Percentiles rank a stretch among this genome's conserved stretches.
Conservation (phyloP, 2,329 filamentous ascomycete species). For the Aschersonia sp. region DNA sequence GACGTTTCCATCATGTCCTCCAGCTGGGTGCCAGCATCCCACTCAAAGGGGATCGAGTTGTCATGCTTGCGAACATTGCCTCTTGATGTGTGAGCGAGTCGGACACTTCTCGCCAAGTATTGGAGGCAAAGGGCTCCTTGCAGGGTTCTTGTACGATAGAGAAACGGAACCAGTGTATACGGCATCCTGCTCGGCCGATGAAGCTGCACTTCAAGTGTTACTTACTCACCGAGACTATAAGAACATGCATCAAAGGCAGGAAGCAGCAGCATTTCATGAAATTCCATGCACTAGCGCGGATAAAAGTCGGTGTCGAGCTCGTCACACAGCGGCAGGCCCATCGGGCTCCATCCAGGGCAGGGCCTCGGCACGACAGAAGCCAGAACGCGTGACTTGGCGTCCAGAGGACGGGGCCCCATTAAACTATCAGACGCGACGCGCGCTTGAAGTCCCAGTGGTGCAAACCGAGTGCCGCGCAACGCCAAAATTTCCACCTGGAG, state of each 20-base stretch:
- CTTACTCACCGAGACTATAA: neutral
- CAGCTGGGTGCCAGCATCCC: constrained; percentile 16
- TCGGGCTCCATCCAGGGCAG: neutral
- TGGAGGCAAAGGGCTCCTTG: constrained; percentile 13
- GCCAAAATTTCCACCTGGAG: too few species aligned
- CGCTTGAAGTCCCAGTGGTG: neutral
- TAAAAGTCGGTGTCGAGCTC: neutral
- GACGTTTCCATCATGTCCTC: constrained; percentile 7
- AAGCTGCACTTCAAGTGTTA: neutral
- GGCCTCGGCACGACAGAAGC: neutral
- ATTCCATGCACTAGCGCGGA: neutral
- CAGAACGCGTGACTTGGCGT: constrained; percentile 8
- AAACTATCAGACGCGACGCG: neutral
- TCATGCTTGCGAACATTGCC: constrained; percentile 8
- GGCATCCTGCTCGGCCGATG: constrained; percentile 20
- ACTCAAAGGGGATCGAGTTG: constrained; percentile 38
- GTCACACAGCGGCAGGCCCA: neutral
- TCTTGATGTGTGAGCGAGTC: constrained; percentile 8
- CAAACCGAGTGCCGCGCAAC: too few species aligned
- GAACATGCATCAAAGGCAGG: too few species aligned
- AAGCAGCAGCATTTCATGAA: neutral
- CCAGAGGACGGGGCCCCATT: constrained; percentile 4
- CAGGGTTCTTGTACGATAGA: constrained; percentile 57
- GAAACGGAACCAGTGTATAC: constrained; percentile 45
- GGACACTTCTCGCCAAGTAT: constrained; percentile 9